Evolutionary conservation across 257 asterid genomes (phyloP), one percentile per base, ranked within the genome.

Genomic region (Agastache rugosa): DNA sequence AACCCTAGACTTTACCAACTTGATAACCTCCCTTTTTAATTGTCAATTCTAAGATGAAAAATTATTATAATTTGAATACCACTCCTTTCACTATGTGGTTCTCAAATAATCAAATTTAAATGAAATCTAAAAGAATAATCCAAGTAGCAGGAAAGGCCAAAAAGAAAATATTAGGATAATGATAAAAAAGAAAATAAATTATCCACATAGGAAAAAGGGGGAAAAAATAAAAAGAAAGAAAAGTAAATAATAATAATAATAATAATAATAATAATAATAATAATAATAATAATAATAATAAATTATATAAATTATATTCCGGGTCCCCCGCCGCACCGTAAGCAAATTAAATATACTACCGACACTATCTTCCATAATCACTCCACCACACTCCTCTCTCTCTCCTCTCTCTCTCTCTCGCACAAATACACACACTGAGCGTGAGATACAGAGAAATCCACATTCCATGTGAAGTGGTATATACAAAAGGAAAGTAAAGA

Each of bases 251-350:
- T 41, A 41, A 41, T 41, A 42, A 11, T 42, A 42, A 42, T 10
- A n/a, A n/a, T n/a, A n/a, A n/a, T n/a, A n/a, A n/a, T n/a, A n/a
- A n/a, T n/a, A n/a, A n/a, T n/a, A n/a, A n/a, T n/a, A n/a, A n/a
- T n/a, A n/a, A n/a, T n/a, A n/a, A n/a, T n/a, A n/a, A n/a, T n/a
- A n/a, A n/a, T n/a, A n/a, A n/a, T n/a, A n/a, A n/a, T n/a, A n/a
- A n/a, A n/a, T n/a, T n/a, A n/a, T n/a, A n/a, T 10, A 42, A 1
- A 25, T 1, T 25, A 25, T 12, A 51, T 25, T 66, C 9, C 39
- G 45, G 78, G 79, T n/a, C 75, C 82, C 56, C 3, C 74, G 67
- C 63, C 56, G 59, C 77, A 79, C 80, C 75, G 78, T 66, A 16
- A 34, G 64, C 67, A n/a, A 53, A 45, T 56, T 45, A 70, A 62